Conservation (phyloP, 192 early-diverging fungal genomes). For the Podila minutissima region DNA sequence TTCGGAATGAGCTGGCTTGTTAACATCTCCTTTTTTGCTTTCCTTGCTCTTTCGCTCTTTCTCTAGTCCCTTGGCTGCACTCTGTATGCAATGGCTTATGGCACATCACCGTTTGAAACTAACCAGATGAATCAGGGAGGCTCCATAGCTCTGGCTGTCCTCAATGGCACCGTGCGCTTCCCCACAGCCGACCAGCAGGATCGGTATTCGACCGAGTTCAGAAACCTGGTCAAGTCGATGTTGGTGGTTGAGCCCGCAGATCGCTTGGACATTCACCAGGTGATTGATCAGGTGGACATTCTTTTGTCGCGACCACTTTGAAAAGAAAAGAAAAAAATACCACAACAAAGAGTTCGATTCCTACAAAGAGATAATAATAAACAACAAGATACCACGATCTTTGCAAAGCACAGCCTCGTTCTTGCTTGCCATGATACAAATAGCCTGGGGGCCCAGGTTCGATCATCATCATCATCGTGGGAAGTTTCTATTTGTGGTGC, state of each 20-base stretch:
- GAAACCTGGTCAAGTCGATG: conserved; percentile 67
- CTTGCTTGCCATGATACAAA: too few species aligned
- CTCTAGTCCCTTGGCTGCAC: conserved; percentile 72
- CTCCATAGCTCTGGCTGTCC: conserved; percentile 75
- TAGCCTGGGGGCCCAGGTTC: too few species aligned
- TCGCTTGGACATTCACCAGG: conserved; percentile 70
- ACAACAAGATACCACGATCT: too few species aligned
- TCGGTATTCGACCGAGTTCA: conserved; percentile 65
- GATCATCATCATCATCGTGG: too few species aligned
- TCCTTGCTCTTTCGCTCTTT: neutral
- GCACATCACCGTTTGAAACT: conserved; percentile 75
- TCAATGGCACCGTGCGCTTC: conserved; percentile 68
- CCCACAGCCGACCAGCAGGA: conserved; percentile 51
- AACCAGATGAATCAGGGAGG: conserved; percentile 73
- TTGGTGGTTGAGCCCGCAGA: conserved; percentile 64
- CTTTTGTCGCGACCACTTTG: conserved; percentile 29
- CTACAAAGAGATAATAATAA: too few species aligned
- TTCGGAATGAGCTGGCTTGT: neutral
- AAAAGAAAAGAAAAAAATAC: neutral
- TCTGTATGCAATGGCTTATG: conserved; percentile 77
- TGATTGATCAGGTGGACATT: conserved; percentile 45
- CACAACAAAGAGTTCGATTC: too few species aligned
- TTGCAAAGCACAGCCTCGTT: too few species aligned
- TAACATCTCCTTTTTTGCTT: neutral
- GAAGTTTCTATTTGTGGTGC: too few species aligned